Conservation (phyloP, 1,284 basidiomycete genomes). For the Cerrena zonata region DNA sequence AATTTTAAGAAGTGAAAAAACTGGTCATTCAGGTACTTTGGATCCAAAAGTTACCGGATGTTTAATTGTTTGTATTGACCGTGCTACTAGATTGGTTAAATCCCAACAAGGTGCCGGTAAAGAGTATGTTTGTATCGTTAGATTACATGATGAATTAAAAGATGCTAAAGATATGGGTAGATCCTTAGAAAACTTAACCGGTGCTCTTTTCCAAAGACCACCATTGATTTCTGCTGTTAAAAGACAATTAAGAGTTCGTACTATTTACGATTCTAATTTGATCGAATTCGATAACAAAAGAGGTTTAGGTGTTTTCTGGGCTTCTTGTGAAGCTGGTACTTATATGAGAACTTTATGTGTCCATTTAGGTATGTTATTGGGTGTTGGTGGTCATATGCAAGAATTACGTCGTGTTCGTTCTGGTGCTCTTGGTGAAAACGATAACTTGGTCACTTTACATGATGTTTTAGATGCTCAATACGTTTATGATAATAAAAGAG, state of each 20-base stretch:
- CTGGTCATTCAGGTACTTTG: constrained; percentile 94
- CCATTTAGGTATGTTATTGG: constrained; percentile 89
- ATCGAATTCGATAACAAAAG: constrained; percentile 98
- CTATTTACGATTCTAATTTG: constrained; percentile 94
- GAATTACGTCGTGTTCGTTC: constrained; percentile 91
- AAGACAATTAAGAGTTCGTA: constrained; percentile 94
- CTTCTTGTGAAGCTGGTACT: constrained; percentile 96
- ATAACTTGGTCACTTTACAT: constrained; percentile 99
- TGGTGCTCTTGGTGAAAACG: constrained; percentile 95
- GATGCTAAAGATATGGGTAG: constrained; percentile 84
- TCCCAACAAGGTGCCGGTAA: constrained; percentile 95
- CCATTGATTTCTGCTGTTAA: constrained; percentile 99
- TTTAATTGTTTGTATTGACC: constrained; percentile 97
- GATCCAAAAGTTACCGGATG: constrained; percentile 99
- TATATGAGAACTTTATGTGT: constrained; percentile 99
- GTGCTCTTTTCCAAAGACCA: constrained; percentile 97
- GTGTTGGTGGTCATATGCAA: constrained; percentile 99
- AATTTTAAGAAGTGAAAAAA: constrained; percentile 95
- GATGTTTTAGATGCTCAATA: constrained; percentile 99
- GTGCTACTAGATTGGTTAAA: constrained; percentile 98
- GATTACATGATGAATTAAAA: constrained; percentile 80
- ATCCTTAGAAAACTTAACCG: constrained; percentile 93
- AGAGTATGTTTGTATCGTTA: constrained; percentile 95
- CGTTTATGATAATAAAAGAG: constrained; percentile 97
- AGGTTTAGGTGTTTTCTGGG: constrained; percentile 96